Conservation (phyloP, 1,284 basidiomycete species). For the Earliella scabrosa region DNA sequence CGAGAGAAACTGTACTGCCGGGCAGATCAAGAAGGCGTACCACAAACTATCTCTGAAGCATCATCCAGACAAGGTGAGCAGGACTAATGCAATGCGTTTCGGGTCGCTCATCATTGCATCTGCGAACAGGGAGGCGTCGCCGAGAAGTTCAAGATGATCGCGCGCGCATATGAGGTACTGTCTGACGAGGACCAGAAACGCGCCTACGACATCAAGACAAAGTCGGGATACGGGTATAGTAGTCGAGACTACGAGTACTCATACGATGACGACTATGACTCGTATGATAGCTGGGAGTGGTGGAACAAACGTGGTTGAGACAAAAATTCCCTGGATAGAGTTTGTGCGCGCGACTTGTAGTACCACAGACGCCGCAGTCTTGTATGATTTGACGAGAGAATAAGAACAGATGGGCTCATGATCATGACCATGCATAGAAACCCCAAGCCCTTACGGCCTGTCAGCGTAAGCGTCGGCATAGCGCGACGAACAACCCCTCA, state of each 20-base stretch:
- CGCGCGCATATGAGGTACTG: conserved; percentile 11
- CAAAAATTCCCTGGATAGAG: too few relatives aligned
- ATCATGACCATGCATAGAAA: background rate
- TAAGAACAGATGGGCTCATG: background rate
- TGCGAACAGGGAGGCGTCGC: conserved; percentile 14
- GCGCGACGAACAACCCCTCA: conserved; percentile 27
- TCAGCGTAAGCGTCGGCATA: conserved; percentile 33
- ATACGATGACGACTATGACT: background rate
- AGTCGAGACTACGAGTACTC: background rate
- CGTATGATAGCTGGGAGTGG: too few relatives aligned
- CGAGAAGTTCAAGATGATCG: conserved; percentile 21
- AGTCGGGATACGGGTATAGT: too few relatives aligned
- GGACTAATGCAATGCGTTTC: background rate
- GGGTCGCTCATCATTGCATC: background rate
- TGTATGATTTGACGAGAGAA: background rate
- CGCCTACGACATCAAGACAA: conserved; percentile 4
- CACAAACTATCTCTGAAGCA: conserved; percentile 15
- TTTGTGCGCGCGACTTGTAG: too few relatives aligned
- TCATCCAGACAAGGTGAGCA: conserved; percentile 22
- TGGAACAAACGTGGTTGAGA: too few relatives aligned
- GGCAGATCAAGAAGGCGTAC: conserved; percentile 20
- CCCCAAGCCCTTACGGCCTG: conserved; percentile 8
- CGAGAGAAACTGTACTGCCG: background rate
- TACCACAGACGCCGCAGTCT: too few relatives aligned
- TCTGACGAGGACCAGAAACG: conserved; percentile 1